Evolutionary conservation across 1,139 yeast genomes (phyloP).

Genomic region (Eremothecium cymbalariae): DNA sequence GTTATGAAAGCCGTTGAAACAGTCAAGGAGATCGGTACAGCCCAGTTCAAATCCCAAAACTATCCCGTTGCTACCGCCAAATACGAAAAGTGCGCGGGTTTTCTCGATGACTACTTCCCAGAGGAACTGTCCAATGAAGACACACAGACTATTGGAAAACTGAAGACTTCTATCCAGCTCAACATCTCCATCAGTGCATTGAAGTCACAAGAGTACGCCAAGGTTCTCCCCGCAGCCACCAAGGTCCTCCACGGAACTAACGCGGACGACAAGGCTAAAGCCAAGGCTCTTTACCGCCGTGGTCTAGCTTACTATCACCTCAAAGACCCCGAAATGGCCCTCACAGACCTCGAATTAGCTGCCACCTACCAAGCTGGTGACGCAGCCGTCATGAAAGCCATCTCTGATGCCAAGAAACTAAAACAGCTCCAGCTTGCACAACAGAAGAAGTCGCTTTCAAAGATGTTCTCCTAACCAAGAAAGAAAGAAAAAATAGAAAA

Average conservation of each 20-base stretch:
- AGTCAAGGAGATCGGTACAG: slow-evolving; percentile 77
- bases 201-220: slow-evolving; percentile 50
- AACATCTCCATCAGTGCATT: slow-evolving; percentile 72
- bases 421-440: slow-evolving; percentile 52
- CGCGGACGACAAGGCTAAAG: slow-evolving; percentile 58
- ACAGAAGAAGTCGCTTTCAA: slow-evolving; percentile 78
- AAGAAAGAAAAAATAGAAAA: too few relatives aligned
- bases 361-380: slow-evolving; percentile 61
- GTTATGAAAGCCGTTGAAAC: slow-evolving; percentile 58
- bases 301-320: slow-evolving; percentile 62
- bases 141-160: slow-evolving; percentile 38
- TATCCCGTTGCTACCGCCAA: slow-evolving; percentile 51
- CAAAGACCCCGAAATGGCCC: slow-evolving; percentile 68
- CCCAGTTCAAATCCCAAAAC: slow-evolving; percentile 58
- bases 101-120: slow-evolving; percentile 66
- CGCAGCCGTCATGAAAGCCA: slow-evolving; percentile 61
- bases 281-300: slow-evolving; percentile 81
- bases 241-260: slow-evolving; percentile 58
- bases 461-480: slow-evolving; percentile 47
- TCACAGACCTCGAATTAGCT: slow-evolving; percentile 60
- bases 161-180: slow-evolving; percentile 56
- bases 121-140: slow-evolving; percentile 55
- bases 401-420: slow-evolving; percentile 49
- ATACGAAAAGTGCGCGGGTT: slow-evolving; percentile 62
- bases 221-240: slow-evolving; percentile 51